Percentiles rank a stretch among this genome's conserved stretches.
Evolutionary conservation across 108 stramenopile species (phyloP).

Genomic region (Pseudonitzschia pungens): DNA sequence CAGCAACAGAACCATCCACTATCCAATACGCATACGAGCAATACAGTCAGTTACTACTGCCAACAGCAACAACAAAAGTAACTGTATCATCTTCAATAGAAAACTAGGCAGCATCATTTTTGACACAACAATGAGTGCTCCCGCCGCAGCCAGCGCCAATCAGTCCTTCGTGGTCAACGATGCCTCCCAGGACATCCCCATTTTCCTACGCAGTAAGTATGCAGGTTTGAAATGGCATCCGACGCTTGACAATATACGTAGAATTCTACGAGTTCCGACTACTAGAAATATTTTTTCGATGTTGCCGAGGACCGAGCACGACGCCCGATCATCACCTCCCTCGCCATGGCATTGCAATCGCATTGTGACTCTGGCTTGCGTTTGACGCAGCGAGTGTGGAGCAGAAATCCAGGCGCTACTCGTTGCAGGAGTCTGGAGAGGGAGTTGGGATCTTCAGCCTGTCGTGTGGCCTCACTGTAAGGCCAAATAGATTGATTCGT

Average conservation of each 20-base stretch:
- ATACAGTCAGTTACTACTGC: not conserved
- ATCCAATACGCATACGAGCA: not conserved
- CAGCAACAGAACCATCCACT: not conserved
- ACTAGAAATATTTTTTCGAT: slow-evolving; percentile 1
- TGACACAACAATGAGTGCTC: not conserved
- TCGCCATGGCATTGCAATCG: not conserved
- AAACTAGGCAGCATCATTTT: not conserved
- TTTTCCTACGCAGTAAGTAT: slow-evolving; percentile 59
- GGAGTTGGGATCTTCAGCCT: no score
- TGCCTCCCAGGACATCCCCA: slow-evolving; percentile 45
- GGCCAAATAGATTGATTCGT: not conserved
- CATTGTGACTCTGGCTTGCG: not conserved
- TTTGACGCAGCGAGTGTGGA: not conserved
- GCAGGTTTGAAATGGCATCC: not conserved
- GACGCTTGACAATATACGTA: slow-evolving; percentile 11
- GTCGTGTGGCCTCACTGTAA: no score
- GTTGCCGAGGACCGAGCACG: not conserved
- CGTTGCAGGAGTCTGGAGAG: not conserved
- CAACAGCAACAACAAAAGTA: not conserved
- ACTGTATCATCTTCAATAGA: not conserved
- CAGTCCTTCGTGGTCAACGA: slow-evolving; percentile 23
- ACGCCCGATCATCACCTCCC: not conserved
- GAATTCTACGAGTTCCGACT: slow-evolving; percentile 29
- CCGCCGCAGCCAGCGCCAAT: not conserved
- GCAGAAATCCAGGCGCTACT: not conserved